Conservation (phyloP, 192 early-diverging fungal genomes). For the Umbelopsis ramanniana region DNA sequence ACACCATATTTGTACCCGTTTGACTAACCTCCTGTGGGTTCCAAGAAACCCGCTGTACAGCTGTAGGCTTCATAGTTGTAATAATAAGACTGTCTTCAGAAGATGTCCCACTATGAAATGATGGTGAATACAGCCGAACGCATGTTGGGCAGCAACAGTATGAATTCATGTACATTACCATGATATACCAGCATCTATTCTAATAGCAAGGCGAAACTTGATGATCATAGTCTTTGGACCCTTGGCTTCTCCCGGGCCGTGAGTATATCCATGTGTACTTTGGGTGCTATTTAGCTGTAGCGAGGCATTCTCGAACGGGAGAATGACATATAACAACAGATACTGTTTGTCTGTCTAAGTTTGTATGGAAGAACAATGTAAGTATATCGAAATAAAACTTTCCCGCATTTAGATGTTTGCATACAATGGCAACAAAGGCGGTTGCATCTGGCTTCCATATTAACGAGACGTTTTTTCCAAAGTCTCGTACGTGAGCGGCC, state of each 20-base stretch:
- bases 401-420: neutral
- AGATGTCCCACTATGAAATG: constrained; percentile 57
- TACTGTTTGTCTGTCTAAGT: constrained; percentile 65
- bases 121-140: neutral
- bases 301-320: constrained; percentile 52
- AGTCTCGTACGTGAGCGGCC: constrained; percentile 65
- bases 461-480: constrained; percentile 72
- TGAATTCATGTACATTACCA: constrained; percentile 47
- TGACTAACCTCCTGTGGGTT: constrained; percentile 62
- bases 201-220: constrained; percentile 75
- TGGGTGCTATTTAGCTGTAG: constrained; percentile 63
- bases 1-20: constrained; percentile 49
- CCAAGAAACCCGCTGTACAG: constrained; percentile 79
- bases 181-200: constrained; percentile 73
- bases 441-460: constrained; percentile 78
- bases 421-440: constrained; percentile 68
- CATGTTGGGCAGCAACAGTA: neutral
- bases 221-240: constrained; percentile 58
- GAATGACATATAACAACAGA: constrained; percentile 71
- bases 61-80: constrained; percentile 67
- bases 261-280: constrained; percentile 60
- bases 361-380: too few species aligned
- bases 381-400: too few species aligned
- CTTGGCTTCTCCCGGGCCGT: constrained; percentile 71
- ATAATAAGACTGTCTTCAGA: constrained; percentile 70